Percentiles rank a stretch among this genome's conserved stretches.
These are phyloP conservation scores for Nothomitra cinnamomea DNA, from an alignment of 2,329 filamentous ascomycete species.

Conservation along the genomic window DNA sequence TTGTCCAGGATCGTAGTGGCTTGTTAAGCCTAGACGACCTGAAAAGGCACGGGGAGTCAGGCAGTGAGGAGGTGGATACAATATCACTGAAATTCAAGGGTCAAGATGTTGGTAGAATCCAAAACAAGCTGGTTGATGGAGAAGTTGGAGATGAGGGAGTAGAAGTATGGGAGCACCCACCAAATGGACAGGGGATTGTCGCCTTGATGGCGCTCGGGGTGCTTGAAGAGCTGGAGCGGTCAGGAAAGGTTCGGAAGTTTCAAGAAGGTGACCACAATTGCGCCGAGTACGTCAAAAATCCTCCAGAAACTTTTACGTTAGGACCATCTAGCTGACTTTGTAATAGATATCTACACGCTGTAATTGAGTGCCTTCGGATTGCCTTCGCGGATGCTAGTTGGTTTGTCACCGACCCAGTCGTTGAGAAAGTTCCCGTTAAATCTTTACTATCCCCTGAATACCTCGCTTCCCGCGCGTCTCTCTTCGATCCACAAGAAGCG, in stretches of 20 bases:
- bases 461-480: conserved; percentile 49
- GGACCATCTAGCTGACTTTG: conserved; percentile 6
- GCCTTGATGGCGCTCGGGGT: conserved; percentile 90
- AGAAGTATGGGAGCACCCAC: conserved; percentile 90
- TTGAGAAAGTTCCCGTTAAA: conserved; percentile 49
- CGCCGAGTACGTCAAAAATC: conserved; percentile 35
- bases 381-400: conserved; percentile 80
- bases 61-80: conserved; percentile 67
- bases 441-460: conserved; percentile 58
- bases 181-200: conserved; percentile 90
- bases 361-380: conserved; percentile 77
- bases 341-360: conserved; percentile 46
- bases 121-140: conserved; percentile 27
- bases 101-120: conserved; percentile 36
- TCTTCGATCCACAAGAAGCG: conserved; percentile 39
- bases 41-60: conserved; percentile 51
- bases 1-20: conserved; percentile 59
- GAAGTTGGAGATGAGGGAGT: conserved; percentile 36
- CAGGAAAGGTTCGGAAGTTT: conserved; percentile 59
- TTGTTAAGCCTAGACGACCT: conserved; percentile 67
- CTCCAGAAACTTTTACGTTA: background rate
- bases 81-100: conserved; percentile 68
- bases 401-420: conserved; percentile 76
- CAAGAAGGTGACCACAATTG: conserved; percentile 60
- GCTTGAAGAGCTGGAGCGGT: conserved; percentile 65